These are phyloP conservation scores for Coemansia sp. DNA, from an alignment of 192 early-diverging fungal species.

Conservation along the genomic window DNA sequence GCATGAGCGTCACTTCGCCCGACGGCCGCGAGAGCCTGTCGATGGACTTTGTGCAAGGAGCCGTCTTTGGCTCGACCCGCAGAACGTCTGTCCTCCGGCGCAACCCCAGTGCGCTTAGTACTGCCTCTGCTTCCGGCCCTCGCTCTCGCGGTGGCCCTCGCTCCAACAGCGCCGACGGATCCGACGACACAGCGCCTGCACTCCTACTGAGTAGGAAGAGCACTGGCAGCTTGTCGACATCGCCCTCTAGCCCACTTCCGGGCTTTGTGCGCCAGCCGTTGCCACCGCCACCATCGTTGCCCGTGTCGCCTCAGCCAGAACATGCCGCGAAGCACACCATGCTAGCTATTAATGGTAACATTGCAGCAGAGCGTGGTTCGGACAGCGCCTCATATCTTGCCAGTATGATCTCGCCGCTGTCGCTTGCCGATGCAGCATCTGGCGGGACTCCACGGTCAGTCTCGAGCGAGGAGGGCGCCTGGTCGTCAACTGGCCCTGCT, in stretches of 20 bases:
- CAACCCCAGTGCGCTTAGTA: slow-evolving; percentile 38
- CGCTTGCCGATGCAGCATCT: slow-evolving; percentile 16
- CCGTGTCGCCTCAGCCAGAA: slow-evolving; percentile 4
- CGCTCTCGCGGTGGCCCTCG: not conserved
- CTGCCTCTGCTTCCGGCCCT: slow-evolving; percentile 6
- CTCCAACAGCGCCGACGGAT: slow-evolving; percentile 1
- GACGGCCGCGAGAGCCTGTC: slow-evolving; percentile 55
- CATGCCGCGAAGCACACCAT: not conserved
- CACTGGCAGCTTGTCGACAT: slow-evolving; percentile 8
- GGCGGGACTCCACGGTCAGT: slow-evolving; percentile 4
- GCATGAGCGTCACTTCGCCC: slow-evolving; percentile 41
- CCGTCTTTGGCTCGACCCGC: slow-evolving; percentile 53
- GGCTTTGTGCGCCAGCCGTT: slow-evolving; percentile 45
- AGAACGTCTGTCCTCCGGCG: slow-evolving; percentile 38
- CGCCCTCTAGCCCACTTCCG: slow-evolving; percentile 18
- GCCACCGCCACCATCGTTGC: slow-evolving; percentile 26
- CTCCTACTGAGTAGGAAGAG: slow-evolving; percentile 14
- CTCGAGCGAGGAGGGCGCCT: not conserved
- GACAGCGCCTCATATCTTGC: slow-evolving; percentile 3
- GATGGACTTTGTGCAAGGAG: slow-evolving; percentile 53
- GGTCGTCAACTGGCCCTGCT: not conserved
- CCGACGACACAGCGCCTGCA: slow-evolving; percentile 1
- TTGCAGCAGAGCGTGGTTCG: not conserved
- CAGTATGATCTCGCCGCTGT: slow-evolving; percentile 33
- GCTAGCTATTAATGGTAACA: not conserved